A percentile compares a stretch with the other conserved stretches of the same genome.
Evolutionary conservation across 805 yeast species (phyloP).

Genomic region (Metschnikowia kunwiensis): DNA sequence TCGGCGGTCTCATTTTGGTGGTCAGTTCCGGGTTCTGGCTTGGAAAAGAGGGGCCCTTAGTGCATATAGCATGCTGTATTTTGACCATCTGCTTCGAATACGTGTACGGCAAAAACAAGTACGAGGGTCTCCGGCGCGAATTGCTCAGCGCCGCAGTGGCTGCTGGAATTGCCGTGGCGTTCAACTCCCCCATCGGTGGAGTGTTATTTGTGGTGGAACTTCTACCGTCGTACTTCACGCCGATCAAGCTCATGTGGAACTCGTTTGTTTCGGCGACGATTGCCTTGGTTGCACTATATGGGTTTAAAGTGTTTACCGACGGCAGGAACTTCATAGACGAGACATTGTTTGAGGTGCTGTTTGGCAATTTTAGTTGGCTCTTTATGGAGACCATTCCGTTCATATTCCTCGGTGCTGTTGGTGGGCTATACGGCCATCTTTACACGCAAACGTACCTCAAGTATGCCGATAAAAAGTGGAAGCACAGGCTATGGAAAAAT

Average conservation of each 20-base stretch:
- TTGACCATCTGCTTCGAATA: constrained; percentile 28
- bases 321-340: constrained; percentile 44
- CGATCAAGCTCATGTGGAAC: constrained; percentile 73
- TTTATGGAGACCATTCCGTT: constrained; percentile 70
- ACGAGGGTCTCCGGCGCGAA: constrained; percentile 65
- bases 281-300: constrained; percentile 57
- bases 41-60: constrained; percentile 86
- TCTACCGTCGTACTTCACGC: constrained; percentile 59
- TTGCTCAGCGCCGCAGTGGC: constrained; percentile 73
- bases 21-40: constrained; percentile 78
- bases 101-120: constrained; percentile 28
- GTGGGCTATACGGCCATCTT: constrained; percentile 63
- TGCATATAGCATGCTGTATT: constrained; percentile 70
- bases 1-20: constrained; percentile 56
- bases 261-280: constrained; percentile 77
- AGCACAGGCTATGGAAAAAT: constrained; percentile 24
- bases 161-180: constrained; percentile 81
- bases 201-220: constrained; percentile 75
- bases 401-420: constrained; percentile 61
- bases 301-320: constrained; percentile 38
- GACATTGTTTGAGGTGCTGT: constrained; percentile 58
- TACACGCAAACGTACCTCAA: constrained; percentile 48
- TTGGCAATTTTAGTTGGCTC: constrained; percentile 70
- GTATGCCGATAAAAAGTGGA: constrained; percentile 29
- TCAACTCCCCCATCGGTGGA: constrained; percentile 86